These are phyloP conservation scores for Afroboletus lepidellus DNA, from an alignment of 1,284 basidiomycete species.

Conservation along the genomic window DNA sequence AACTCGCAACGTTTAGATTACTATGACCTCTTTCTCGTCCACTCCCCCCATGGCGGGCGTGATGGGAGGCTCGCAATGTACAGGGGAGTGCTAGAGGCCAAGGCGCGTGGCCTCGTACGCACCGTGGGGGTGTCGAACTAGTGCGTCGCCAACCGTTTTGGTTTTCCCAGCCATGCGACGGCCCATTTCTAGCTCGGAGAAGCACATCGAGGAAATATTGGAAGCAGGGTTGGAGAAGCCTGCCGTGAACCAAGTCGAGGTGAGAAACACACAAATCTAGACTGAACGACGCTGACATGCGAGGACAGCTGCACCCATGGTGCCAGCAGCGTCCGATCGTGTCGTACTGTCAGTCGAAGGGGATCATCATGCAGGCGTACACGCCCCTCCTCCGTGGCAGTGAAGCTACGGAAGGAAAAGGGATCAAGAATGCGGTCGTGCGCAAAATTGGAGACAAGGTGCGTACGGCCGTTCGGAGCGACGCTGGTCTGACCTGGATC, in stretches of 20 bases:
- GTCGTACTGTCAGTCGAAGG: constrained; percentile 45
- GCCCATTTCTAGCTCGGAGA: constrained; percentile 22
- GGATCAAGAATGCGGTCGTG: constrained; percentile 38
- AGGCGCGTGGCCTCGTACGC: constrained; percentile 51
- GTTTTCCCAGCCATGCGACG: neutral
- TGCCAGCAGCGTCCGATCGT: constrained; percentile 54
- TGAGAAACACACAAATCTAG: constrained; percentile 4
- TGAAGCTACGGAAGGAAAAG: constrained; percentile 22
- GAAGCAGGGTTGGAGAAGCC: constrained; percentile 40
- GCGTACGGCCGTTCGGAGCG: neutral
- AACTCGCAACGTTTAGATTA: constrained; percentile 38
- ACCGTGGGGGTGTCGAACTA: constrained; percentile 66
- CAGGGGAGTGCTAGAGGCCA: constrained; percentile 42
- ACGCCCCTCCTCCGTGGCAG: constrained; percentile 45
- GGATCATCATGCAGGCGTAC: constrained; percentile 53
- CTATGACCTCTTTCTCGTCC: constrained; percentile 62
- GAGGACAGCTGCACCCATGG: constrained; percentile 48
- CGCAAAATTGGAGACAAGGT: constrained; percentile 41
- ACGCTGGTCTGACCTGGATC: constrained; percentile 1
- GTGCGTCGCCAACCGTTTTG: constrained; percentile 31
- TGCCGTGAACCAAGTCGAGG: constrained; percentile 55
- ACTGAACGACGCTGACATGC: neutral
- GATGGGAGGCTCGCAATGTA: constrained; percentile 46
- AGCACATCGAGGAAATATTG: constrained; percentile 47
- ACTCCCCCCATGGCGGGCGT: constrained; percentile 48